These are phyloP conservation scores for Tylopilus sp. DNA, from an alignment of 768 basidiomycete genomes.

Conservation along the genomic window DNA sequence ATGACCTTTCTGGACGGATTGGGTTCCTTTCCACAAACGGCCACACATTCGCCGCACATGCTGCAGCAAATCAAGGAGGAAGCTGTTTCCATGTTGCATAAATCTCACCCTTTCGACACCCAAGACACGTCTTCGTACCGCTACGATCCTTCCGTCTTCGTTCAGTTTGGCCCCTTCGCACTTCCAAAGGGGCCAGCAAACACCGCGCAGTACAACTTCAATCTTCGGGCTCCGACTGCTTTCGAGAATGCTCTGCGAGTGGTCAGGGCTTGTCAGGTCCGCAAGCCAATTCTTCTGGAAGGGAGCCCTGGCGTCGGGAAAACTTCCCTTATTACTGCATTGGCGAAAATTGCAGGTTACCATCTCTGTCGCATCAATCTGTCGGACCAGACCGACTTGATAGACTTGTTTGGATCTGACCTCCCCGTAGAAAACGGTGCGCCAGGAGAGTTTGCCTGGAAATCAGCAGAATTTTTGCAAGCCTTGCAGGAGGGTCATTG, in stretches of 20 bases:
- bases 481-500: slow-evolving; percentile 95
- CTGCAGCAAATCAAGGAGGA: slow-evolving; percentile 61
- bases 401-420: slow-evolving; percentile 95
- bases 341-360: slow-evolving; percentile 79
- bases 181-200: slow-evolving; percentile 55
- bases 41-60: slow-evolving; percentile 57
- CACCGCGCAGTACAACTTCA: slow-evolving; percentile 51
- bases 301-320: slow-evolving; percentile 99
- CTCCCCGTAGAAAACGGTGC: slow-evolving; percentile 89
- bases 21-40: slow-evolving; percentile 69
- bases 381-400: slow-evolving; percentile 96
- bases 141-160: slow-evolving; percentile 33
- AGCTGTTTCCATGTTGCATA: slow-evolving; percentile 51
- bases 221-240: slow-evolving; percentile 86
- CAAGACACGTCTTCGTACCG: slow-evolving; percentile 23
- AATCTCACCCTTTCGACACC: slow-evolving; percentile 48
- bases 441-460: slow-evolving; percentile 95
- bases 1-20: slow-evolving; percentile 93
- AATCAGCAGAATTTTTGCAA: slow-evolving; percentile 91
- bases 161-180: slow-evolving; percentile 73
- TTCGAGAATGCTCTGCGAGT: slow-evolving; percentile 84
- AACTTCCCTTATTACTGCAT: slow-evolving; percentile 85
- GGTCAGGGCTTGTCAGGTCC: slow-evolving; percentile 82
- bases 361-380: slow-evolving; percentile 89
- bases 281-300: slow-evolving; percentile 91